A percentile compares a stretch with the other conserved stretches of the same genome.
These are phyloP conservation scores for Globisporangium recalcitrans DNA, from an alignment of 352 stramenopile species.

Conservation along the genomic window DNA sequence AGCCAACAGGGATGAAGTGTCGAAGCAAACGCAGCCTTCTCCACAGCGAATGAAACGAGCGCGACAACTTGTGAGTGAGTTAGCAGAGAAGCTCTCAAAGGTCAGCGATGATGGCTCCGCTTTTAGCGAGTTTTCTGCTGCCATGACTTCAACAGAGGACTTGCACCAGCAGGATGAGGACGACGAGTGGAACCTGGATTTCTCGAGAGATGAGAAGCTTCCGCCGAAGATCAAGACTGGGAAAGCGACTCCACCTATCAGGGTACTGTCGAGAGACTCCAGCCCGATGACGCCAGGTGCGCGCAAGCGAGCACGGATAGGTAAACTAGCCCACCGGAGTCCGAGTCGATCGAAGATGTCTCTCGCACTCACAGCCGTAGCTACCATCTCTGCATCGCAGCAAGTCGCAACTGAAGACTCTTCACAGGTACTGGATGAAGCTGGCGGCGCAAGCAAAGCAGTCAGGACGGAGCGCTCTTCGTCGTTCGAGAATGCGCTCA, in stretches of 20 bases:
- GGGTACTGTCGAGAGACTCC: slow-evolving; percentile 1
- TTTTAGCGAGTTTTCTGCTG: not conserved
- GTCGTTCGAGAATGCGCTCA: not conserved
- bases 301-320: not conserved
- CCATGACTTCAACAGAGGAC: not conserved
- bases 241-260: not conserved
- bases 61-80: slow-evolving; percentile 1
- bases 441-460: not conserved
- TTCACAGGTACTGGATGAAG: not conserved
- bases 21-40: not conserved
- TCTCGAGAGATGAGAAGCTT: slow-evolving; percentile 2
- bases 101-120: not conserved
- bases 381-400: not conserved
- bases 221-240: not conserved
- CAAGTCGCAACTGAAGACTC: not conserved
- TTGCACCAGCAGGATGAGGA: not conserved
- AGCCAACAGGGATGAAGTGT: not conserved
- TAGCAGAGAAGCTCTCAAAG: slow-evolving; percentile 7
- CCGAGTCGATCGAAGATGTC: not conserved
- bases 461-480: no score
- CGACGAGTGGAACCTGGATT: slow-evolving; percentile 2
- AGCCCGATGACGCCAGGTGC: slow-evolving; percentile 4
- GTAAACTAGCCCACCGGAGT: not conserved
- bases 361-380: not conserved
- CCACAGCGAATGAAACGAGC: not conserved